phyloP scores from a whole-genome alignment of 1,284 basidiomycete species.

The Phellinidium pouzarii region DNA sequence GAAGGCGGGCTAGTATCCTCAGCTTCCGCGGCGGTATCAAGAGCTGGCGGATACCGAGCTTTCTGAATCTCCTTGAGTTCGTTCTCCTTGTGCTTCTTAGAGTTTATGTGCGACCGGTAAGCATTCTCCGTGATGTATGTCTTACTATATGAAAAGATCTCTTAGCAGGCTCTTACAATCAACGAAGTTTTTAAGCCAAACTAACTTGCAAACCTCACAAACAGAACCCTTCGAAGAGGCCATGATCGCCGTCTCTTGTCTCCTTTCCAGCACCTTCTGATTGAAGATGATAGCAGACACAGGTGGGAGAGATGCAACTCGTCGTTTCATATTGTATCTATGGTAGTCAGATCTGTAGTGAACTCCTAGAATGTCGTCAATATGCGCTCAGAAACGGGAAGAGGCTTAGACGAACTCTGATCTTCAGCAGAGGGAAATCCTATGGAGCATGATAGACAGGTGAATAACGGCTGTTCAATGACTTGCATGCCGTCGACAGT shows the following conservation, averaged over 20 bases:
- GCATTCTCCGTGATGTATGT: constrained; percentile 87
- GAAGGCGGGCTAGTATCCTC: background rate
- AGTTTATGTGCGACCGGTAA: constrained; percentile 81
- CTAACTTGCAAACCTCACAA: constrained; percentile 82
- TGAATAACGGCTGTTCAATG: constrained; percentile 46
- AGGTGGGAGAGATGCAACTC: constrained; percentile 87
- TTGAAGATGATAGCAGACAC: constrained; percentile 79
- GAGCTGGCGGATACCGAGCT: constrained; percentile 19
- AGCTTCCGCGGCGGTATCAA: constrained; percentile 16
- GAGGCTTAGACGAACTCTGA: constrained; percentile 54
- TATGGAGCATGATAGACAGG: constrained; percentile 90
- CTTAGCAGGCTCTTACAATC: constrained; percentile 1
- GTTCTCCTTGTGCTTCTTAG: constrained; percentile 87
- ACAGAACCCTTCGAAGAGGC: constrained; percentile 55
- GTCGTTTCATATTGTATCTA: constrained; percentile 97
- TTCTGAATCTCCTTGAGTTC: constrained; percentile 46
- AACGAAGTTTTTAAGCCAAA: constrained; percentile 3
- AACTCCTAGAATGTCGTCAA: constrained; percentile 41
- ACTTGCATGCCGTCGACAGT: background rate
- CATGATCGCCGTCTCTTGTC: constrained; percentile 67
- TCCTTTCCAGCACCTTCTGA: constrained; percentile 82
- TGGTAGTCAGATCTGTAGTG: constrained; percentile 96
- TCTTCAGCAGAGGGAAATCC: constrained; percentile 82
- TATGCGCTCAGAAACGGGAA: background rate
- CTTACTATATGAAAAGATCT: constrained; percentile 55